Percentiles rank a stretch among this genome's conserved stretches.
Evolutionary conservation across 164 flowering plant genomes (phyloP).

Genomic region (Annona squamosa): DNA sequence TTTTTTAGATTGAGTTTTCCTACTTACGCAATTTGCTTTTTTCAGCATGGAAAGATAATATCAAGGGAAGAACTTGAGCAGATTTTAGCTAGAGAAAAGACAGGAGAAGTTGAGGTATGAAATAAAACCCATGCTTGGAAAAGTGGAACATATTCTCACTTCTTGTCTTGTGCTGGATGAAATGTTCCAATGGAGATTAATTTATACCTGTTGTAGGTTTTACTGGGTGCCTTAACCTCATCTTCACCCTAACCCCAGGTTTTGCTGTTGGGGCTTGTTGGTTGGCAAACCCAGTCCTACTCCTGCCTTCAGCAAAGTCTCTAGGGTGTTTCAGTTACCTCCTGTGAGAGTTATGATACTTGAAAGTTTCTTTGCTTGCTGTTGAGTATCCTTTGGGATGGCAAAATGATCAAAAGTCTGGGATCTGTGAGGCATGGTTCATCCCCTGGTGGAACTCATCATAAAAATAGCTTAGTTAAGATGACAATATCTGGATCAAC

Average conservation of each 20-base stretch:
- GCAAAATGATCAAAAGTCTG: not conserved
- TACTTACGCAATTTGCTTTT: constrained; percentile 9
- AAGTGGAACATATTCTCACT: not conserved
- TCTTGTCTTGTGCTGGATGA: not conserved
- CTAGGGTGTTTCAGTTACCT: not conserved
- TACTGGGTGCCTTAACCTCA: too few relatives aligned
- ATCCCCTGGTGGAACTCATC: not conserved
- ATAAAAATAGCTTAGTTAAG: not conserved
- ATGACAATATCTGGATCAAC: not conserved
- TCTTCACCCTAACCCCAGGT: too few relatives aligned
- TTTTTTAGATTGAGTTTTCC: not conserved
- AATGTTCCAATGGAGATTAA: not conserved
- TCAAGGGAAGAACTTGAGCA: constrained; percentile 72
- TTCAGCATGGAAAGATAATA: constrained; percentile 75
- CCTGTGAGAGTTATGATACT: not conserved
- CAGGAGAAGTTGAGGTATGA: constrained; percentile 68
- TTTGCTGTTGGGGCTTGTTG: too few relatives aligned
- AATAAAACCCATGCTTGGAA: not conserved
- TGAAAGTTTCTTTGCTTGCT: not conserved
- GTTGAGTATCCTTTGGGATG: not conserved
- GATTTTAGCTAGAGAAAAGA: constrained; percentile 63
- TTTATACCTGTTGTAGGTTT: not conserved
- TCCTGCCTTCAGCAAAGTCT: too few relatives aligned
- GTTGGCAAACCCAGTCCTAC: too few relatives aligned
- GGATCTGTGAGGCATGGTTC: not conserved